phyloP scores from a whole-genome alignment of 2,329 filamentous ascomycete genomes.

The Neonectria hederae region DNA sequence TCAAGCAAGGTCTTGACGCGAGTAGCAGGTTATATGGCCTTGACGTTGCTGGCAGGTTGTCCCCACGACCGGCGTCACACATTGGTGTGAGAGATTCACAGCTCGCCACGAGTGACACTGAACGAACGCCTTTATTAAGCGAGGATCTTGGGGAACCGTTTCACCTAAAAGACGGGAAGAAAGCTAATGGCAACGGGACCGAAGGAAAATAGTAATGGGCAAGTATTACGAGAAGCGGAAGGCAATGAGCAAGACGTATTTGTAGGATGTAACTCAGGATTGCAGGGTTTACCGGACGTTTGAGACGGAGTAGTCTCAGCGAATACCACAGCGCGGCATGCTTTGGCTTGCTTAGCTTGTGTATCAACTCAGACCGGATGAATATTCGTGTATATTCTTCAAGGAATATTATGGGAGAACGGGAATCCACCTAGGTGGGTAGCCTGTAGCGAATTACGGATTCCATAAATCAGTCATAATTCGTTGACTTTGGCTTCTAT shows the following conservation, averaged over 20 bases:
- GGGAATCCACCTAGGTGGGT: neutral
- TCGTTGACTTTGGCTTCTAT: neutral
- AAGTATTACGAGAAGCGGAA: conserved; percentile 5
- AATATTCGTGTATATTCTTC: neutral
- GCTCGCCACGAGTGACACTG: conserved; percentile 30
- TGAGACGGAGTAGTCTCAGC: neutral
- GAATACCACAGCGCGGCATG: neutral
- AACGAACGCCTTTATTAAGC: conserved; percentile 45
- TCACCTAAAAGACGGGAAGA: conserved; percentile 14
- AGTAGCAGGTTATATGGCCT: conserved; percentile 41
- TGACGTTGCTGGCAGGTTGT: conserved; percentile 27
- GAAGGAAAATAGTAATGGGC: conserved; percentile 17
- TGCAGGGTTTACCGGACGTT: neutral
- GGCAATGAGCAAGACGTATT: conserved; percentile 3
- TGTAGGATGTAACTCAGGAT: neutral
- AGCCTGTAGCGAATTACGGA: neutral
- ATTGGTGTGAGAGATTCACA: conserved; percentile 31
- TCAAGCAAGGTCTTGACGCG: conserved; percentile 60
- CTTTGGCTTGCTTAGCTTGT: neutral
- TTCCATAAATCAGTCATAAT: neutral
- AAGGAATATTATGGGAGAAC: neutral
- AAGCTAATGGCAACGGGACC: conserved; percentile 39
- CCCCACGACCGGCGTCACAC: conserved; percentile 36
- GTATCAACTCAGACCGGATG: neutral
- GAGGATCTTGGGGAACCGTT: conserved; percentile 32